Evolutionary conservation across 1,139 yeast genomes (phyloP).

Genomic region (Torulaspora globosa): DNA sequence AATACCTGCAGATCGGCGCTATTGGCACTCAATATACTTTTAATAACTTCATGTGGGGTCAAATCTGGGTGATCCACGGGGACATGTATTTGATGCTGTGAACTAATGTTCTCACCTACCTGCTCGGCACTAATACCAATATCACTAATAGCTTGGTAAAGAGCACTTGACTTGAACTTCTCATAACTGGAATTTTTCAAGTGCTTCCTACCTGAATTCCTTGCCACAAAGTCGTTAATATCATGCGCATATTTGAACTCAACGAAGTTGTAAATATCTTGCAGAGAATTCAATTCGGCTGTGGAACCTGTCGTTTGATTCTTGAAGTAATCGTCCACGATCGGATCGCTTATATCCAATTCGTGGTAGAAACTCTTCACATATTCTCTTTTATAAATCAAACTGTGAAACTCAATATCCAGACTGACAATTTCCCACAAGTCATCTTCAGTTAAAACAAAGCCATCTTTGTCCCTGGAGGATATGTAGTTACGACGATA

Average conservation of each 20-base stretch:
- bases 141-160: conserved; percentile 65
- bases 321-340: conserved; percentile 52
- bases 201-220: conserved; percentile 51
- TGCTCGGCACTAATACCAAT: conserved; percentile 76
- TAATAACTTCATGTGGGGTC: conserved; percentile 62
- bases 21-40: conserved; percentile 48
- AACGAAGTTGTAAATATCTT: conserved; percentile 81
- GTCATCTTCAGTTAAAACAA: conserved; percentile 71
- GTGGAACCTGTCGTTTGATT: conserved; percentile 52
- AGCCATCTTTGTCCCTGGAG: conserved; percentile 52
- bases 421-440: conserved; percentile 85
- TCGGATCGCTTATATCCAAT: conserved; percentile 55
- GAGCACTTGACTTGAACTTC: conserved; percentile 62
- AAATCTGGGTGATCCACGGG: conserved; percentile 65
- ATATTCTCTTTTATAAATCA: conserved; percentile 68
- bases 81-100: conserved; percentile 67
- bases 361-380: conserved; percentile 56
- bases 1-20: conserved; percentile 43
- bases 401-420: conserved; percentile 85
- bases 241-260: conserved; percentile 77
- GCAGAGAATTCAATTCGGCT: conserved; percentile 58
- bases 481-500: conserved; percentile 80
- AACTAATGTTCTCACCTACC: conserved; percentile 77
- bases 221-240: conserved; percentile 47
- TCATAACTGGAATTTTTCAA: conserved; percentile 72